These are phyloP conservation scores for Lactarius pseudohatsudake DNA, from an alignment of 768 basidiomycete species.

Conservation along the genomic window DNA sequence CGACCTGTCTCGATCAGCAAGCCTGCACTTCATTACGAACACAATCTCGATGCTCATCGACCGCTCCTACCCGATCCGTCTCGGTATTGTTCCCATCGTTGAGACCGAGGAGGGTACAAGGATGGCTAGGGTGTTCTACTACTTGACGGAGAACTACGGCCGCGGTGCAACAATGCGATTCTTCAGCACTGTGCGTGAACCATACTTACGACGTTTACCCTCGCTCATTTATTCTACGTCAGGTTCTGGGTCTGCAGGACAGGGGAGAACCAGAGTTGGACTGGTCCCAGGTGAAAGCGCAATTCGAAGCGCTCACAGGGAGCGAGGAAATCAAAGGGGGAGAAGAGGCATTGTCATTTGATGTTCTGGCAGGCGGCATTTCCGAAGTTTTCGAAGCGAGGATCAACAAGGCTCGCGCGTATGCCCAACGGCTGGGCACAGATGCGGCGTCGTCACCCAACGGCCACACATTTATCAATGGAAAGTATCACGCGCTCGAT, in stretches of 20 bases:
- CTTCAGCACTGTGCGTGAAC: slow-evolving; percentile 10
- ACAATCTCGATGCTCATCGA: slow-evolving; percentile 69
- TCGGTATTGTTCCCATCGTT: slow-evolving; percentile 79
- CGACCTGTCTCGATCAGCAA: slow-evolving; percentile 67
- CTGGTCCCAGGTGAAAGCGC: slow-evolving; percentile 9
- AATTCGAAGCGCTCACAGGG: slow-evolving; percentile 13
- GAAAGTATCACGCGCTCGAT: slow-evolving; percentile 34
- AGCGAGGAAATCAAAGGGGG: slow-evolving; percentile 10
- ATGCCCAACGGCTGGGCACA: slow-evolving; percentile 38
- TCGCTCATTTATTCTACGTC: neutral
- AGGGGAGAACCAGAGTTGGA: slow-evolving; percentile 7
- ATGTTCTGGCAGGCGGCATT: slow-evolving; percentile 6
- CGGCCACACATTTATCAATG: slow-evolving; percentile 49
- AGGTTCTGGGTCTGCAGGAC: slow-evolving; percentile 9
- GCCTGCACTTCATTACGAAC: slow-evolving; percentile 61
- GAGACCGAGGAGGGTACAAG: slow-evolving; percentile 46
- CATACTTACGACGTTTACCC: neutral
- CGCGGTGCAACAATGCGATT: slow-evolving; percentile 10
- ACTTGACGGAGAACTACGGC: slow-evolving; percentile 16
- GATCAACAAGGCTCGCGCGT: slow-evolving; percentile 34
- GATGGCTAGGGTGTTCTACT: slow-evolving; percentile 41
- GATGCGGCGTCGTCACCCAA: slow-evolving; percentile 27
- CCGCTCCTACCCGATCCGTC: slow-evolving; percentile 73
- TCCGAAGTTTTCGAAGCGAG: slow-evolving; percentile 14
- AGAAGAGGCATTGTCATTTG: slow-evolving; percentile 7